phyloP scores from a whole-genome alignment of 306 rosid genomes.

The Vigna angularis region DNA sequence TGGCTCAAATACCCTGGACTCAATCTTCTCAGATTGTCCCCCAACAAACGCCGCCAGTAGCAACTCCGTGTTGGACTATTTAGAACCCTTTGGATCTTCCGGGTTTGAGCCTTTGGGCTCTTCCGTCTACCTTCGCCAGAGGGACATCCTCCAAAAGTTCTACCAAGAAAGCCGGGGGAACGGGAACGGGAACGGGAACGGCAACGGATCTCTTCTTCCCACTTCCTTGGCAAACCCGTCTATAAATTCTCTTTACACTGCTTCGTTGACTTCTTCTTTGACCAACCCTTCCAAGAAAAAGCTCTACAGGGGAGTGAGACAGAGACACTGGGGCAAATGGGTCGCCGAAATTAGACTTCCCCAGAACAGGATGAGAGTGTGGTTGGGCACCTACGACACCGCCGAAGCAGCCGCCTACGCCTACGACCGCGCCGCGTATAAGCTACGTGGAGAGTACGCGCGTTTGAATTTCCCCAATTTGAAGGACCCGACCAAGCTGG shows the following conservation, averaged over 20 bases:
- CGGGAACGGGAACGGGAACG: background rate
- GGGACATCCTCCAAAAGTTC: conserved; percentile 78
- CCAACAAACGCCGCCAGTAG: conserved; percentile 21
- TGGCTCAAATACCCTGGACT: conserved; percentile 78
- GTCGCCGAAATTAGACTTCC: conserved; percentile 97
- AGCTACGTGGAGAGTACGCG: conserved; percentile 95
- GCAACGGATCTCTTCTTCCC: conserved; percentile 20
- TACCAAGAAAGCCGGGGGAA: conserved; percentile 54
- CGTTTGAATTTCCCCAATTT: conserved; percentile 89
- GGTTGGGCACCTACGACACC: conserved; percentile 93
- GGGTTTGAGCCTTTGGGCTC: conserved; percentile 67
- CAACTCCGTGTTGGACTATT: conserved; percentile 44
- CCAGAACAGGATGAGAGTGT: conserved; percentile 95
- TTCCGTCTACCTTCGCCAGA: conserved; percentile 80
- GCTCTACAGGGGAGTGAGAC: conserved; percentile 95
- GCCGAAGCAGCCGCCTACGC: conserved; percentile 98
- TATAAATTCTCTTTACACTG: background rate
- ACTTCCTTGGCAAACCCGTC: conserved; percentile 14
- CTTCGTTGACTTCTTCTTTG: conserved; percentile 9
- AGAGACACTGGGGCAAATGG: conserved; percentile 99
- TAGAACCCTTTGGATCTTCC: conserved; percentile 58
- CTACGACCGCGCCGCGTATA: conserved; percentile 93
- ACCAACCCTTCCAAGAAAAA: conserved; percentile 63
- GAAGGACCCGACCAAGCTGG: conserved; percentile 68
- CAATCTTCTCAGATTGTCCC: conserved; percentile 71